Evolutionary conservation across 2,329 filamentous ascomycete genomes (phyloP), one percentile per base, ranked within the genome.

Genomic region (Sclerotinia nivalis): DNA sequence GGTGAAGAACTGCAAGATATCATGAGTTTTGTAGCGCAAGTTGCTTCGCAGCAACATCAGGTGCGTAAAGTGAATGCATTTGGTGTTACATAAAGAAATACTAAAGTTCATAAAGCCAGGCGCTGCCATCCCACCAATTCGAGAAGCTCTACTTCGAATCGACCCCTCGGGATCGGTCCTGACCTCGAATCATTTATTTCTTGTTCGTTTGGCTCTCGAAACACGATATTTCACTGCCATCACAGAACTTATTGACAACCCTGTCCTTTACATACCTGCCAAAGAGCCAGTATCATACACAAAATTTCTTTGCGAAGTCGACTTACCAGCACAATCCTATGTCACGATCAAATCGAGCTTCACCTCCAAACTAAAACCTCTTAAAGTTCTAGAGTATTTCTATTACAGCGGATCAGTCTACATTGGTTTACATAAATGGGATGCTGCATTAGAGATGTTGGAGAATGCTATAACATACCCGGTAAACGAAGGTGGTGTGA

Each of bases 401-500:
- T 79, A 91, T 7, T 79, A 87, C 52, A 84, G 87, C 25, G 90
- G 86, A n/a, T 83, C 91, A 80, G 84, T 90, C 55, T 90, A 89
- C 77, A 87, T 90, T 76, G 83, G 84, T 2, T 79, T 84, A 64
- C 83, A 85, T 70, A 80, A 88, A 71, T 94, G 91, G 90, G 77
- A 80, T 25, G 86, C 85, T 70, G 90, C 91, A 0, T 80, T 84
- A 22, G 84, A 84, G 50, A 88, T 89, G 43, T 84, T 93, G 37
- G 87, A 88, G 74, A 84, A 87, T 70, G 86, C 88, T 56, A 83
- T 97, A 49, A 87, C 89, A 4, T 89, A 89, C 70, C 92, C 93
- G 0, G 83, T 85, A 0, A 84, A 83, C 66, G 89, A 89, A 28
- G 82, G 84, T 45, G 84, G 87, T 49, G 84, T 88, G 18, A 95